Evolutionary conservation across 805 yeast genomes (phyloP), one percentile per base, ranked within the genome.

Genomic region (Kregervanrija fluxuum): DNA sequence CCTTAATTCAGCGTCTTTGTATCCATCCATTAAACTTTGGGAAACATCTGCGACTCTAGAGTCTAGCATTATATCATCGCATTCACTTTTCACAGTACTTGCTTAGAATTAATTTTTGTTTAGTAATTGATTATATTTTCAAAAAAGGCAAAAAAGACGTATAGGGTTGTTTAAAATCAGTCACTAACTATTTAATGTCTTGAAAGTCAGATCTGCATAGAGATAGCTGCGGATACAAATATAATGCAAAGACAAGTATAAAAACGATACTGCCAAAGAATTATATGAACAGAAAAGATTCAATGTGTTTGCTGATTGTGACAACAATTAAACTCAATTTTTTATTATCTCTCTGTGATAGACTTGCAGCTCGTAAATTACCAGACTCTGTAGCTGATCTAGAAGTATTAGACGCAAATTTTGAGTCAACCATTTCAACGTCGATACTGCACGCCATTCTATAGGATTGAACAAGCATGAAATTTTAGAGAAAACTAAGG

Each of bases 381-480:
- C 70, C 73, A 12, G 82, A 74, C 2, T 95, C 90, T 37, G 88
- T 76, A 15, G 81, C 68, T 54, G 80, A n/a, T n/a, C n/a, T n/a
- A n/a, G n/a, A n/a, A n/a, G n/a, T n/a, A n/a, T n/a, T n/a, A n/a
- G 81, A 61, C 91, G 96, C 37, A 96, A 85, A 54, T 77, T 77
- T 52, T 88, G 93, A 5, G 86, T 82, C 48, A 95, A 70, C 53
- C 98, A 68, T 59, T 80, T 79, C 53, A 95, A 69, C 0, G 98
- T 82, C 43, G 95, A 66, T 14, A 93, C 72, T 0, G 5, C 5
- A 17, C 22, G 5, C 22, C 5, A 95, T 82, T 61, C 95, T 93
- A 64, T 93, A 93, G 0, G 99, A 98, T 60, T 93, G 98, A 4
- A 93, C n/a, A n/a, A n/a, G n/a, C n/a, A n/a, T n/a, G n/a, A n/a